Conservation (phyloP, 768 basidiomycete genomes). For the Dacryopinax spathularia region DNA sequence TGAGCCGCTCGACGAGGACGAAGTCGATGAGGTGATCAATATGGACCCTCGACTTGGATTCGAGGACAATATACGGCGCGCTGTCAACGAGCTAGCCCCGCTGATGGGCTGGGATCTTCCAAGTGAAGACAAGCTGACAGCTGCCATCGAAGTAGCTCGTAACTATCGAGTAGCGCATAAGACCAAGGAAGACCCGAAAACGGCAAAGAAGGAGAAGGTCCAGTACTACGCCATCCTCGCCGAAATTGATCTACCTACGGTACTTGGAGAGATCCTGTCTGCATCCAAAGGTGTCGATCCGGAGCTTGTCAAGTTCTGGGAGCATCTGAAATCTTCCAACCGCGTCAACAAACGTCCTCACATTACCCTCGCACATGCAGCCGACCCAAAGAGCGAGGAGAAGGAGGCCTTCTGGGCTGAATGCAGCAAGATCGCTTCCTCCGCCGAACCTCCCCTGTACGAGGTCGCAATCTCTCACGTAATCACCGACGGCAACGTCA, state of each 20-base stretch:
- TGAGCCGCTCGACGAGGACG: slow-evolving; percentile 44
- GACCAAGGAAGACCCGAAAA: slow-evolving; percentile 23
- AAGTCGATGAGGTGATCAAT: slow-evolving; percentile 56
- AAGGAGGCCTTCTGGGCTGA: slow-evolving; percentile 35
- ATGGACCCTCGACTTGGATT: slow-evolving; percentile 43
- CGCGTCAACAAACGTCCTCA: slow-evolving; percentile 56
- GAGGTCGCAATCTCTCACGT: slow-evolving; percentile 45
- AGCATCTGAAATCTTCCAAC: slow-evolving; percentile 28
- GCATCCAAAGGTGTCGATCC: slow-evolving; percentile 20
- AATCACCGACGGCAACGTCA: slow-evolving; percentile 63
- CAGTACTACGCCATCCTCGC: slow-evolving; percentile 71
- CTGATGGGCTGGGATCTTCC: slow-evolving; percentile 44
- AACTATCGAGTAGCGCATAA: slow-evolving; percentile 25
- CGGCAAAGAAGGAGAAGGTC: slow-evolving; percentile 19
- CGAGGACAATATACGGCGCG: slow-evolving; percentile 41
- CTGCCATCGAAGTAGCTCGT: slow-evolving; percentile 32
- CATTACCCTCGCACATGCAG: slow-evolving; percentile 71
- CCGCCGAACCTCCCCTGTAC: slow-evolving; percentile 39
- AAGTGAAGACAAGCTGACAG: slow-evolving; percentile 38
- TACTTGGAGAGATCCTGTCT: slow-evolving; percentile 34
- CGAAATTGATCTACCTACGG: slow-evolving; percentile 46
- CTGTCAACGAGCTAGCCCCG: slow-evolving; percentile 43
- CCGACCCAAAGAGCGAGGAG: slow-evolving; percentile 27
- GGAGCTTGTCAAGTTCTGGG: slow-evolving; percentile 34
- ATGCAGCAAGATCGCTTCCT: slow-evolving; percentile 33